Percentiles rank a stretch among this genome's conserved stretches.
phyloP scores from a whole-genome alignment of 768 basidiomycete genomes.

The Lactarius sp. region DNA sequence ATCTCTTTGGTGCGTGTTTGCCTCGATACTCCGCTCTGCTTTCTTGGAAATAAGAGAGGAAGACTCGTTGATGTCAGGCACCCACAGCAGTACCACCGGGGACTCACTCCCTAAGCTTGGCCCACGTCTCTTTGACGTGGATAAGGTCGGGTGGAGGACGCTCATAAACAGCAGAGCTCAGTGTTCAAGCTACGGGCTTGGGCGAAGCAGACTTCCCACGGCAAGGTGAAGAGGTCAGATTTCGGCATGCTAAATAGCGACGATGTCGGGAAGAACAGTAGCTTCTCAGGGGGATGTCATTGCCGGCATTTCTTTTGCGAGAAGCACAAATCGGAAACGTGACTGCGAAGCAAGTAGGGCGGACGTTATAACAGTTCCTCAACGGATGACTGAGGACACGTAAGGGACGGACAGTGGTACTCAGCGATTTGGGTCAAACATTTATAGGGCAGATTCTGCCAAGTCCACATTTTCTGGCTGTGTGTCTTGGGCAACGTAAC shows the following conservation, averaged over 20 bases:
- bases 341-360: neutral
- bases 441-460: neutral
- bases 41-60: neutral
- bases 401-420: neutral
- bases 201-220: neutral
- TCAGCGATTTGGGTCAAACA: neutral
- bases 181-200: neutral
- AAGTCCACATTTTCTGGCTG: neutral
- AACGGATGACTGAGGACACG: neutral
- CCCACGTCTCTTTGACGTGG: constrained; percentile 39
- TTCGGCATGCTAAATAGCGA: neutral
- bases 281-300: neutral
- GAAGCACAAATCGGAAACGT: neutral
- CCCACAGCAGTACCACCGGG: constrained; percentile 40
- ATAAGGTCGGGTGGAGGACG: neutral
- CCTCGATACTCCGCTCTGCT: neutral
- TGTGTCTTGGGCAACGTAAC: neutral
- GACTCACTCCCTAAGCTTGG: constrained; percentile 33
- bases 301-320: neutral
- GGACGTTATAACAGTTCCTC: neutral
- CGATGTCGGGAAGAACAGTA: neutral
- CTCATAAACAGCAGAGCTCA: neutral
- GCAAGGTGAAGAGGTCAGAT: neutral
- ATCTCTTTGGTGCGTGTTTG: neutral
- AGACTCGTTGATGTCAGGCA: neutral